phyloP scores from a whole-genome alignment of 345 rosid species.

The Populus davidiana region DNA sequence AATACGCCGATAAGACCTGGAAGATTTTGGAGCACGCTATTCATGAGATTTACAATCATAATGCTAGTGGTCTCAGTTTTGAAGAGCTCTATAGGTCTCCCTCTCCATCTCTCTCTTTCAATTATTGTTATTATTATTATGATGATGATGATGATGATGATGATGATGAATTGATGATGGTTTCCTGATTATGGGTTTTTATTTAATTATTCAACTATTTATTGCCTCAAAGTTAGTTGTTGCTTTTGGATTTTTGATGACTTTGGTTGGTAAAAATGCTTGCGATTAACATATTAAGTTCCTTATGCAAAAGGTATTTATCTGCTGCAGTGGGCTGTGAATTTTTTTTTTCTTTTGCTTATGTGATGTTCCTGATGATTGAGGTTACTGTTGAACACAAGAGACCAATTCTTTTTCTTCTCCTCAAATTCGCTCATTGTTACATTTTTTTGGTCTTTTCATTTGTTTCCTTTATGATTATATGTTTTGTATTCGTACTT shows the following conservation, averaged over 20 bases:
- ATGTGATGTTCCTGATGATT: neutral
- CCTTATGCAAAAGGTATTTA: neutral
- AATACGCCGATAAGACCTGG: constrained; percentile 97
- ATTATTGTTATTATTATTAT: neutral
- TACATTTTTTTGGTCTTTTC: neutral
- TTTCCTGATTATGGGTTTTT: neutral
- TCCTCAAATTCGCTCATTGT: neutral
- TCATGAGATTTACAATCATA: constrained; percentile 97
- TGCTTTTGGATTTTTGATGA: neutral
- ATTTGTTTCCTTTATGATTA: neutral
- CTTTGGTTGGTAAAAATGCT: neutral
- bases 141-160: too few species aligned
- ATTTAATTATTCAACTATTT: neutral
- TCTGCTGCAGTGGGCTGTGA: neutral
- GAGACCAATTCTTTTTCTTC: neutral
- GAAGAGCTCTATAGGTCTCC: constrained; percentile 92
- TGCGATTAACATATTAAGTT: neutral
- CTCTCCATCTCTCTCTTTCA: neutral
- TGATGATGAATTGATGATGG: neutral
- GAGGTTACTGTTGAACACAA: neutral
- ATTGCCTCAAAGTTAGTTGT: neutral
- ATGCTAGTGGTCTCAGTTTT: constrained; percentile 95
- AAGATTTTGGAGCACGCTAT: constrained; percentile 96
- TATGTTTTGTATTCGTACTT: neutral
- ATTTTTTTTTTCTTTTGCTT: too few species aligned